Base-by-base conservation (phyloP, 805 yeast genomes). In the Wickerhamomyces tratensis region DNA sequence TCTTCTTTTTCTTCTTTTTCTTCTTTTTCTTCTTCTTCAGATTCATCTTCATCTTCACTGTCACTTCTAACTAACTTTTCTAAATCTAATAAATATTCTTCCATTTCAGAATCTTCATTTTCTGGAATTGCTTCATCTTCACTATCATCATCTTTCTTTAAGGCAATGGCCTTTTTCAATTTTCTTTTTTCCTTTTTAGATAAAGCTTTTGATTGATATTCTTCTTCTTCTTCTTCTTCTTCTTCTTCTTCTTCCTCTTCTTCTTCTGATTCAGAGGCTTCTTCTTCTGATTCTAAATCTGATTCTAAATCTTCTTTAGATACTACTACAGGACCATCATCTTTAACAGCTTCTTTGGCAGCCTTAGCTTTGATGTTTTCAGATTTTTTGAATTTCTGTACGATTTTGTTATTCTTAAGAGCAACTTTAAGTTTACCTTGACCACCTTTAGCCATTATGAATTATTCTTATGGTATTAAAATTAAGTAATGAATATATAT, bases 111-210 rank as follows among this genome's bases (percentile, higher is more conserved):
- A 38, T 64, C 69, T 29, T 65, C 71, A 5, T 63, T 70, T 7
- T 64, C 72, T 33, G 70, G 71, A 26, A 62, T 71, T 15, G 64
- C 71, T n/a, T 59, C 64, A 40, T 60, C 58, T 3, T 54, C 61
- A 10, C 56, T 54, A 26, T 54, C 52, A 10, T 57, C 55, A 26
- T 54, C 52, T 45, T 55, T 61, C 47, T 44, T 37, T 29, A 43
- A 34, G 14, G 29, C 43, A 44, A 11, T 42, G 58, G 59, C 59
- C 49, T 77, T 77, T 68, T 76, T 77, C 61, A 77, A 62, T 53
- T 70, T 66, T 65, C 84, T 75, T 57, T 69, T 71, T 41, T 79
- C 84, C 52, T 79, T 82, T 62, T 76, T 79, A 39, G 86, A 79
- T 43, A 80, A 65, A 15, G 70, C 64, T 25, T 60, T 56, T 48